Conservation (phyloP, 2,329 filamentous ascomycete species). For the Scleromitrula shiraiana region DNA sequence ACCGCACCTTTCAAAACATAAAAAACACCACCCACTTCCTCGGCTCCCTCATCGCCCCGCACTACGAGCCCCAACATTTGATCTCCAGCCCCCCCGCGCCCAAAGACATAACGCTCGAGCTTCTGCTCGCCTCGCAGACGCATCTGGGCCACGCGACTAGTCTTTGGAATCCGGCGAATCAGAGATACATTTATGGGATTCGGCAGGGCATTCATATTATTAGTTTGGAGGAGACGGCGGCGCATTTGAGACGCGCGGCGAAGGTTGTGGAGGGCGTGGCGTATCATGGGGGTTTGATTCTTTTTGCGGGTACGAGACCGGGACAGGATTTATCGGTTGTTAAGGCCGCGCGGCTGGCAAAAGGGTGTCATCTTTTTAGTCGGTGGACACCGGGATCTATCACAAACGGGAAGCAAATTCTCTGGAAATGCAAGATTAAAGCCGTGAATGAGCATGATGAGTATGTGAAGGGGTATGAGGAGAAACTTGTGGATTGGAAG, state of each 20-base stretch:
- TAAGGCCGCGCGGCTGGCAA: conserved; percentile 67
- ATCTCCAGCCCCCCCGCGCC: conserved; percentile 66
- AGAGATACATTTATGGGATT: conserved; percentile 88
- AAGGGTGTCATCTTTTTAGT: conserved; percentile 81
- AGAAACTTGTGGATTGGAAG: conserved; percentile 52
- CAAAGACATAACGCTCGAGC: conserved; percentile 78
- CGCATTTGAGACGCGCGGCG: conserved; percentile 86
- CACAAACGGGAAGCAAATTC: conserved; percentile 86
- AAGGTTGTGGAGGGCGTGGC: conserved; percentile 84
- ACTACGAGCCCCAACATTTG: conserved; percentile 60
- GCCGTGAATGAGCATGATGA: conserved; percentile 72
- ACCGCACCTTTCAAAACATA: conserved; percentile 29
- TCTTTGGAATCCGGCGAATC: conserved; percentile 91
- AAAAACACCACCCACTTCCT: conserved; percentile 39
- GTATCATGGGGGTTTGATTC: conserved; percentile 71
- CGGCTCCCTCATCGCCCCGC: conserved; percentile 41
- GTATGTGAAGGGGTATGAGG: conserved; percentile 52
- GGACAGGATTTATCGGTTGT: conserved; percentile 78
- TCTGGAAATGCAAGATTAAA: conserved; percentile 60
- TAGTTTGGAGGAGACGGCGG: conserved; percentile 78
- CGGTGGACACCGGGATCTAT: conserved; percentile 88
- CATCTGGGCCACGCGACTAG: conserved; percentile 88
- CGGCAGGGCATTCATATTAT: conserved; percentile 89
- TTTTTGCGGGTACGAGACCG: conserved; percentile 82
- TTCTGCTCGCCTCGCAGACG: conserved; percentile 78